Base-by-base conservation (phyloP, 495 filamentous ascomycete species). In the Tuber microsphaerosporum region DNA sequence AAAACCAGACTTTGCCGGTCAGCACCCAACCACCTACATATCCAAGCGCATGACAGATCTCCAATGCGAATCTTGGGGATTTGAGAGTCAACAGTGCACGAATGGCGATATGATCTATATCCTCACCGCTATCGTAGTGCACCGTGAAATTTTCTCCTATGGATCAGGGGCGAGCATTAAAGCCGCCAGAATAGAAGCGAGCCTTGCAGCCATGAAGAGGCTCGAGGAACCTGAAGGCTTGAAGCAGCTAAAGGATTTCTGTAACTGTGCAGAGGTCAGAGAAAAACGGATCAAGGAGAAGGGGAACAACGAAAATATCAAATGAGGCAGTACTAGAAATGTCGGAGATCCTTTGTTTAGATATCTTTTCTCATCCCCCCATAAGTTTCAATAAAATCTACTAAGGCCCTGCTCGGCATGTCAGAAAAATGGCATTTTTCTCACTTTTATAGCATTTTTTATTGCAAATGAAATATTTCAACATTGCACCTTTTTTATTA, bases 51-150 rank as follows among this genome's bases (percentile, higher is more conserved):
- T 90, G 77, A 81, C 84, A 73, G 77, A 84, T 7, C 80, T 89
- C 73, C 78, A 83, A 41, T 90, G 89, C 74, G 73, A 48, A 12
- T 82, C 86, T 56, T 89, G 88, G 86, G 82, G 85, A 31, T 78
- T 86, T 71, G 76, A 79, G 42, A 82, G 86, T 0, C 77, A 82
- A 16, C 80, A 84, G 22, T 74, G 83, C 31, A 74, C 71, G 8
- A 86, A 87, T 74, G 84, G 85, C 34, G 84, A 85, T 0, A 84
- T 85, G 20, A 82, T 84, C 8, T 83, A 85, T 72, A 85, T 93
- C 20, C 85, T 94, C 6, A 91, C 92, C 2, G 93, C 89, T 5
- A 87, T 97, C 31, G 86, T 94, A 81, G 87, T 98, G 10, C 95
- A 99, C 80, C 87, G 89, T 65, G 79, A 88, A 61, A 86, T 92